Conservation (phyloP, 1,284 basidiomycete species). For the Malassezia furfur region DNA sequence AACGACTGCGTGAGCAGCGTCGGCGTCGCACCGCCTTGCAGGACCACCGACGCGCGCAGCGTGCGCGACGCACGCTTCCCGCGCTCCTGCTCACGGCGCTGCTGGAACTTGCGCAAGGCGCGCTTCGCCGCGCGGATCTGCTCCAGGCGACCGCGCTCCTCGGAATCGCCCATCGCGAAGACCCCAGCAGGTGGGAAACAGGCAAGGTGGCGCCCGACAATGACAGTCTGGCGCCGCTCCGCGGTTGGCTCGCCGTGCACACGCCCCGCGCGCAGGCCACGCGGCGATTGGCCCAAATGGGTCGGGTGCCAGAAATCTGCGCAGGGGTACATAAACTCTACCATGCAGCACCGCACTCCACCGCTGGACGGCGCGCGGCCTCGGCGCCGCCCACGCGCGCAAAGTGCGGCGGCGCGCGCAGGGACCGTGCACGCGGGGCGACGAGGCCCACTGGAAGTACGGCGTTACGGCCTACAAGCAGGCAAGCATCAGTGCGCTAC, state of each 20-base stretch:
- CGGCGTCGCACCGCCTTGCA: slow-evolving; percentile 4
- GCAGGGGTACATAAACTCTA: slow-evolving; percentile 2
- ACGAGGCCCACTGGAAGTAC: too few species aligned
- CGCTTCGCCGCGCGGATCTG: slow-evolving; percentile 14
- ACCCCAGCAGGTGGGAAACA: neutral
- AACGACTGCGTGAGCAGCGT: slow-evolving; percentile 10
- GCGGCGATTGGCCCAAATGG: too few species aligned
- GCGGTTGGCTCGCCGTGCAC: neutral
- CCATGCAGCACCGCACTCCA: neutral
- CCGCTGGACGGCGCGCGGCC: too few species aligned
- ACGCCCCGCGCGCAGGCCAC: too few species aligned
- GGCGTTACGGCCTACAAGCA: too few species aligned
- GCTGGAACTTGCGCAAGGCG: slow-evolving; percentile 16
- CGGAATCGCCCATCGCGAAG: neutral
- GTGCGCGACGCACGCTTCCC: slow-evolving; percentile 15
- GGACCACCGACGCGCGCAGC: slow-evolving; percentile 8
- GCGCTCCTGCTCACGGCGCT: slow-evolving; percentile 15
- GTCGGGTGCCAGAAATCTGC: neutral
- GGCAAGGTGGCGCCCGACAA: neutral
- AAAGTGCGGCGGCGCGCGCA: neutral
- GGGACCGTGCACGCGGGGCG: too few species aligned
- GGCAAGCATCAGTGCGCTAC: too few species aligned
- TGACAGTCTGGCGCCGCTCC: neutral
- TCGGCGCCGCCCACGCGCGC: too few species aligned
- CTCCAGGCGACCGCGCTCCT: slow-evolving; percentile 13